Evolutionary conservation across 305 asterid species (phyloP).

Genomic region (Fraxinus greggii): DNA sequence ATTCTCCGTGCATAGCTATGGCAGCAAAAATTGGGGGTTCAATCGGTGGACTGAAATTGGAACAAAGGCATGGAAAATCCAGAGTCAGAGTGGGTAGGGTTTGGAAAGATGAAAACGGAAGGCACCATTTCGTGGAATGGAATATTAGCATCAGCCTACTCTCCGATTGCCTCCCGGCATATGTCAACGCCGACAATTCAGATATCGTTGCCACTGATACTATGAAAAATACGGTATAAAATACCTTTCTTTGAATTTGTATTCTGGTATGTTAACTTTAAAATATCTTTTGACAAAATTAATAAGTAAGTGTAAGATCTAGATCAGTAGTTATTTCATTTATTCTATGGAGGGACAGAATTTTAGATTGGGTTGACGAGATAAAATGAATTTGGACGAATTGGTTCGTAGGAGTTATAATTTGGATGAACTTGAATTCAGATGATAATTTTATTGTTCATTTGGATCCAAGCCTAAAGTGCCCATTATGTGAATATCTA

Average conservation of each 20-base stretch:
- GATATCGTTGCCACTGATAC: slow-evolving; percentile 92
- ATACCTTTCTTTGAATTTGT: neutral
- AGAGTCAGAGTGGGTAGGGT: slow-evolving; percentile 81
- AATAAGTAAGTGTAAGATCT: neutral
- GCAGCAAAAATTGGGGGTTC: neutral
- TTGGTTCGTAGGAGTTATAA: neutral
- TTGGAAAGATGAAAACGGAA: slow-evolving; percentile 68
- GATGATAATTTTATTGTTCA: neutral
- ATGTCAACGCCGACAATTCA: slow-evolving; percentile 62
- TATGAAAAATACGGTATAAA: slow-evolving; percentile 75
- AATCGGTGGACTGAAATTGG: slow-evolving; percentile 49
- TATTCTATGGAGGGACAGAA: neutral
- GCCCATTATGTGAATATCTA: neutral
- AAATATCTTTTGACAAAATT: neutral
- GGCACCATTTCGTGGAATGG: slow-evolving; percentile 77
- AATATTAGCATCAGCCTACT: slow-evolving; percentile 74
- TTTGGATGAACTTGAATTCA: neutral
- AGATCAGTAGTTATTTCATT: neutral
- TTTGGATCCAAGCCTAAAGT: neutral
- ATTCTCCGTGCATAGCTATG: neutral
- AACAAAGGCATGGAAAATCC: slow-evolving; percentile 88
- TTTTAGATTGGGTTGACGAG: neutral
- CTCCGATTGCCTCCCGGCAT: slow-evolving; percentile 82
- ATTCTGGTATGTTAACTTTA: neutral
- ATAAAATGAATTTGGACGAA: neutral